Conservation (phyloP, 441 rosid genomes). For the Eutrema salsugineum region DNA sequence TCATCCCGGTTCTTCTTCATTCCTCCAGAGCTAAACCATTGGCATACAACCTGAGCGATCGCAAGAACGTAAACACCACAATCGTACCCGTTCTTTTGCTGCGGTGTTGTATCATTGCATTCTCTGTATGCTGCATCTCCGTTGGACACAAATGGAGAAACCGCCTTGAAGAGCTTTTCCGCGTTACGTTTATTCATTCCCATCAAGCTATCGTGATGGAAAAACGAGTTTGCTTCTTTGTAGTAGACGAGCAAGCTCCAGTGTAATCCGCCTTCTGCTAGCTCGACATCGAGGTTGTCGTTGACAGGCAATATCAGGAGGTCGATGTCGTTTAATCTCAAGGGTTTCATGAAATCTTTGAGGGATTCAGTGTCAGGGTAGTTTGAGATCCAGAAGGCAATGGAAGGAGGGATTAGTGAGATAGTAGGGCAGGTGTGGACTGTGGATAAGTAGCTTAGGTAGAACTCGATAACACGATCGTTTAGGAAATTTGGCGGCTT, state of each 20-base stretch:
- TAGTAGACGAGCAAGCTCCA: slow-evolving; percentile 82
- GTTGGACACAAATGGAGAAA: slow-evolving; percentile 34
- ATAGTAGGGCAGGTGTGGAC: slow-evolving; percentile 43
- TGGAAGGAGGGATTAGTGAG: slow-evolving; percentile 65
- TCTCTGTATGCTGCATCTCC: slow-evolving; percentile 35
- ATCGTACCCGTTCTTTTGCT: slow-evolving; percentile 66
- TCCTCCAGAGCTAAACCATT: slow-evolving; percentile 43
- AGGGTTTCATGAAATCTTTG: slow-evolving; percentile 59
- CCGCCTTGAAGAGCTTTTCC: slow-evolving; percentile 39
- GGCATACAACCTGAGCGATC: slow-evolving; percentile 48
- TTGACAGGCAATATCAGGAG: slow-evolving; percentile 76
- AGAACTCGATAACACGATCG: slow-evolving; percentile 84
- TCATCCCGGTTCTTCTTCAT: slow-evolving; percentile 31
- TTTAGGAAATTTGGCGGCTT: slow-evolving; percentile 52
- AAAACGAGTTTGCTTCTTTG: slow-evolving; percentile 49
- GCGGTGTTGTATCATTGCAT: slow-evolving; percentile 53
- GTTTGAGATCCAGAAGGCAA: slow-evolving; percentile 80
- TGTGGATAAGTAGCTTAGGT: slow-evolving; percentile 65
- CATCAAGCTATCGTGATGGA: slow-evolving; percentile 71
- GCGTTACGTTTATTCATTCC: slow-evolving; percentile 44
- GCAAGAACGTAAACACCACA: slow-evolving; percentile 72
- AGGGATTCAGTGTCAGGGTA: slow-evolving; percentile 51
- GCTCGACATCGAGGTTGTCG: slow-evolving; percentile 53
- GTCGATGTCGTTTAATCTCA: slow-evolving; percentile 41
- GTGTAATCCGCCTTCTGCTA: slow-evolving; percentile 81